phyloP scores from a whole-genome alignment of 1,284 basidiomycete genomes.

The Moesziomyces parantarcticus region DNA sequence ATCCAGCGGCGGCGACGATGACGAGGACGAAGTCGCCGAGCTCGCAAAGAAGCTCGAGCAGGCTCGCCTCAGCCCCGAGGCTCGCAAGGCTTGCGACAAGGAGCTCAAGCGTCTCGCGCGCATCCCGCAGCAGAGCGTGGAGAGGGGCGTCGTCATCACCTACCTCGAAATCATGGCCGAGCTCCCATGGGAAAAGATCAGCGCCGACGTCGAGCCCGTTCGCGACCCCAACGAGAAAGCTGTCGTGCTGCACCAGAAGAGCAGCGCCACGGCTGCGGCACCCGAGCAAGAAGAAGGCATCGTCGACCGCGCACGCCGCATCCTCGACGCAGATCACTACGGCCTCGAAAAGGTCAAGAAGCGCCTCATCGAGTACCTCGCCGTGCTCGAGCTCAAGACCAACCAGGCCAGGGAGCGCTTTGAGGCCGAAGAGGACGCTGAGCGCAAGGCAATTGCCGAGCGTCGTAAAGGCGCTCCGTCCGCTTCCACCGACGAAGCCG shows the following conservation, averaged over 20 bases:
- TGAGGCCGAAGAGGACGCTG: conserved; percentile 47
- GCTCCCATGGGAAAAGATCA: conserved; percentile 66
- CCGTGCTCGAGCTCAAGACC: conserved; percentile 69
- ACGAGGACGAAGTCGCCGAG: conserved; percentile 62
- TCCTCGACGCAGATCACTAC: conserved; percentile 70
- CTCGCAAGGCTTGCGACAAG: conserved; percentile 63
- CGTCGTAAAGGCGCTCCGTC: conserved; percentile 24
- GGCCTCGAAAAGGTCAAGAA: conserved; percentile 70
- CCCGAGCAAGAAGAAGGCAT: conserved; percentile 51
- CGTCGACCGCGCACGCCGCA: conserved; percentile 59
- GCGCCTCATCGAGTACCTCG: conserved; percentile 69
- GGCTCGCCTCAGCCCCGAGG: conserved; percentile 59
- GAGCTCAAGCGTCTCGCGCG: conserved; percentile 65
- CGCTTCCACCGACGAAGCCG: conserved; percentile 27
- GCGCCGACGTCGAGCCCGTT: conserved; percentile 44
- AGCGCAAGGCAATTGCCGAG: conserved; percentile 35
- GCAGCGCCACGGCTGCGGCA: background rate
- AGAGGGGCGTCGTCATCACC: conserved; percentile 66
- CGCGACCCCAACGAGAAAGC: conserved; percentile 33
- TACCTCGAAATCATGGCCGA: conserved; percentile 68
- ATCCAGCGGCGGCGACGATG: conserved; percentile 47
- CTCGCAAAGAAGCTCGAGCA: conserved; percentile 56
- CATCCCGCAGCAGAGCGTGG: conserved; percentile 66
- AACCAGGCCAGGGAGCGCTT: conserved; percentile 60
- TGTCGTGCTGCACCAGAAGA: conserved; percentile 30